These are phyloP conservation scores for Petunia secreta DNA, from an alignment of 257 asterid species.

Conservation along the genomic window DNA sequence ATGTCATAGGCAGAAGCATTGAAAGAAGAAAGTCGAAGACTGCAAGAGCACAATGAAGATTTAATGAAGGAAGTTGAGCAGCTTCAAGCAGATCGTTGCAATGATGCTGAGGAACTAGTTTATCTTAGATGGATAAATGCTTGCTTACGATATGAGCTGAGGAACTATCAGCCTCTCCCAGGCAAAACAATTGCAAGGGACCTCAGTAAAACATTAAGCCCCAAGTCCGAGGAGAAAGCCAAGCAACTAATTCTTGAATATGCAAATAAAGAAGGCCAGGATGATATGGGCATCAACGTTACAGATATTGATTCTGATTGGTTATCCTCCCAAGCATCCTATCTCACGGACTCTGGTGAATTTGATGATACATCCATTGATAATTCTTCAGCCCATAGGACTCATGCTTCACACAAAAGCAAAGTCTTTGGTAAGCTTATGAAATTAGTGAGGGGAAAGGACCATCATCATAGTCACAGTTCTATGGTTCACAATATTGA, in stretches of 20 bases:
- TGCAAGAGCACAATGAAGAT: constrained; percentile 61
- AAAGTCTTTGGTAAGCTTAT: constrained; percentile 62
- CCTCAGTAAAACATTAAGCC: constrained; percentile 80
- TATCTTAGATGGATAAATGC: constrained; percentile 95
- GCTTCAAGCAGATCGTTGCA: constrained; percentile 57
- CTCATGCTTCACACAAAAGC: constrained; percentile 37
- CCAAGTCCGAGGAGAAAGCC: constrained; percentile 76
- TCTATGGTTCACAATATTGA: constrained; percentile 7
- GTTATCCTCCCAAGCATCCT: constrained; percentile 62
- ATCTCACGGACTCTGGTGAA: constrained; percentile 61
- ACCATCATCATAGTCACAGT: constrained; percentile 38
- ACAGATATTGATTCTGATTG: constrained; percentile 57
- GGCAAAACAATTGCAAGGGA: constrained; percentile 76
- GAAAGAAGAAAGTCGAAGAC: constrained; percentile 49
- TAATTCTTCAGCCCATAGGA: constrained; percentile 37
- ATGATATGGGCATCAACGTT: constrained; percentile 32
- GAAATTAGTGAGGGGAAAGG: constrained; percentile 64
- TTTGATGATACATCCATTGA: constrained; percentile 48
- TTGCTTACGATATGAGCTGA: constrained; percentile 80
- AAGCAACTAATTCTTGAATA: constrained; percentile 80
- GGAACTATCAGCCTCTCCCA: constrained; percentile 57
- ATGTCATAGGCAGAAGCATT: constrained; percentile 52
- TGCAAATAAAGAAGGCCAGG: constrained; percentile 53
- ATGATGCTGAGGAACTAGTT: constrained; percentile 76
- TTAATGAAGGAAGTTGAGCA: constrained; percentile 68